phyloP scores from a whole-genome alignment of 352 stramenopile species.

The Pythium guiyangense region DNA sequence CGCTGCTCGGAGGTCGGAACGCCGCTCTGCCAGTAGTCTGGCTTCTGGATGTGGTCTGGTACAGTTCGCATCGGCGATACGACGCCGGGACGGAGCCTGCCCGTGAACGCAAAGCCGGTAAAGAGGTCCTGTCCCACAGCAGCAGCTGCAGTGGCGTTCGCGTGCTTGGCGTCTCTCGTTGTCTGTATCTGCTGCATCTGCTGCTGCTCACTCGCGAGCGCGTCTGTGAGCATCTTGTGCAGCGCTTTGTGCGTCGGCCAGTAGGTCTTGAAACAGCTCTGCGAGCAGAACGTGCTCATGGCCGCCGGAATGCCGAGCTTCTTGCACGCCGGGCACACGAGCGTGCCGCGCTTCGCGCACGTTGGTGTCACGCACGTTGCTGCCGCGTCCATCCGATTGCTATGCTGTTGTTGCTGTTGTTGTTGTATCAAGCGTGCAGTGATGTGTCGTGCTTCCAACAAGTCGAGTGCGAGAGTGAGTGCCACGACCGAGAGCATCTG shows the following conservation, averaged over 20 bases:
- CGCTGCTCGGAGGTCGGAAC: slow-evolving; percentile 64
- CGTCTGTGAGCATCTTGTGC: slow-evolving; percentile 93
- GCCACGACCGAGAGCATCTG: no score
- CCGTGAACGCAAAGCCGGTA: slow-evolving; percentile 81
- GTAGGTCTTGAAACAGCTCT: slow-evolving; percentile 95
- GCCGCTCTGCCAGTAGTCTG: slow-evolving; percentile 91
- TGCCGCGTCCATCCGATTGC: no score
- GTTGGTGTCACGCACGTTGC: slow-evolving; percentile 68
- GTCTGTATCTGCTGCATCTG: no score
- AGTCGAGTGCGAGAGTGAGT: no score
- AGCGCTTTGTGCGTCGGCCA: slow-evolving; percentile 95
- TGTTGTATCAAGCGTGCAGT: no score
- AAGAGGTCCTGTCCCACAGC: slow-evolving; percentile 27
- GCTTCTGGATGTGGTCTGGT: slow-evolving; percentile 70
- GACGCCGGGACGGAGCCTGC: slow-evolving; percentile 73
- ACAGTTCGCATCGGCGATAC: slow-evolving; percentile 76
- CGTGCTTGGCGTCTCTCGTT: slow-evolving; percentile 18
- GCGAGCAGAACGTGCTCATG: slow-evolving; percentile 91
- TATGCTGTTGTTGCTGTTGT: no score
- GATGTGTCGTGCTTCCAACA: no score
- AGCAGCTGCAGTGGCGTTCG: slow-evolving; percentile 22
- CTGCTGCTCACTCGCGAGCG: slow-evolving; percentile 42
- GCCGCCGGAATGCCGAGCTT: no score
- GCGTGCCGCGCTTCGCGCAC: slow-evolving; percentile 77
- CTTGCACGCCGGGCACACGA: no score